Base-by-base conservation (phyloP, 2,329 filamentous ascomycete genomes). In the Trichoderma breve region DNA sequence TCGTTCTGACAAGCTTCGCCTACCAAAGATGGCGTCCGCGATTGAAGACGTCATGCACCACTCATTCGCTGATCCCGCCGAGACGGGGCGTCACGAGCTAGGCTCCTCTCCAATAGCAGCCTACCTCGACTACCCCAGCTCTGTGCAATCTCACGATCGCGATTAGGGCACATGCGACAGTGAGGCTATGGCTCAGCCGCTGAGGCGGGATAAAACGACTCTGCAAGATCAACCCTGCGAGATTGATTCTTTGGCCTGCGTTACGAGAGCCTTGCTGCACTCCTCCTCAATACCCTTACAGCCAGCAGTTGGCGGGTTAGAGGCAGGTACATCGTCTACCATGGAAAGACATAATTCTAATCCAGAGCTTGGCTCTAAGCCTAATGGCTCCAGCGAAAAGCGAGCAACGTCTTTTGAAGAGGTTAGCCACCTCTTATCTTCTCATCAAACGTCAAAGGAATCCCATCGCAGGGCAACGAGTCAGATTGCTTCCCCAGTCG, bases 11-110 rank as follows among this genome's bases (percentile, higher is more conserved):
- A 28, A 36, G 18, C 39, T 11, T 70, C 28, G 28, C 57, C 28
- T 36, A 39, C 43, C 39, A 62, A 28, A 53, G 15, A 70, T 36
- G 67, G 67, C 39, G 39, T 21, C 57, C 39, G 57, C 60, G 68
- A 71, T 64, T 32, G 60, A 63, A 63, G 68, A 71, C 68, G 68
- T 71, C 68, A 71, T 71, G 24, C 58, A 32, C 47, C 61, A 63
- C 43, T 71, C 68, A 43, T 34, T 47, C 18, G 51, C 58, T 21
- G 68, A 71, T 71, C 60, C 63, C 11, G 55, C 55, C 43, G 60
- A 64, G 21, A 39, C 60, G 24, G 68, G 57, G 68, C 43, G 68
- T 71, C 68, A 71, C 58, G 61, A 58, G 68, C 51, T 30, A 4
- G 60, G 28, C 14, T 39, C 47, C 34, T 58, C 47, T 64, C 68